Evolutionary conservation across 257 asterid species (phyloP), one percentile per base, ranked within the genome.

Genomic region (Rauvolfia tetraphylla): DNA sequence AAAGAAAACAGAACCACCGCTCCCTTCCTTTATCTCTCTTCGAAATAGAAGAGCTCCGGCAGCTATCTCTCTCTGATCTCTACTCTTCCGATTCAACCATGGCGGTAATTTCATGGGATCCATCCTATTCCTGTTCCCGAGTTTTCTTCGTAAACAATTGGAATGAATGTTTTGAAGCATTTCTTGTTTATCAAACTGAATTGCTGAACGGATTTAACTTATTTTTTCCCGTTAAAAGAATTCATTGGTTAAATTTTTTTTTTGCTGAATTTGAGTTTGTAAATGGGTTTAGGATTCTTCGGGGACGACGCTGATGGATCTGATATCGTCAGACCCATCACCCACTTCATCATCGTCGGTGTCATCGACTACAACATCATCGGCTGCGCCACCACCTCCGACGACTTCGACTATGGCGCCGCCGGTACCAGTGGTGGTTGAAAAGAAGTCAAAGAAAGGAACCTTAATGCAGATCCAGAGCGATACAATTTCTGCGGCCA

Each of bases 381-480:
- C 86, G 8, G 61, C 85, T 13, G 85, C 93, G 31, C 74, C 89
- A 15, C 80, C 90, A 76, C 89, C 93, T 44, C 87, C 85, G 57
- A 67, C 93, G 58, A 51, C 90, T 53, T 66, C 85, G 10, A 63
- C 74, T 42, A 67, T 78, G 39, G 84, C 86, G 44, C 75, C 90
- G 33, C 86, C 94, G 57, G 83, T 88, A 76, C 97, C 95, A 18
- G 76, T 84, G 77, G 80, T 68, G 81, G 87, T 76, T 70, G 99
- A 95, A 83, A 90, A 90, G 90, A 95, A 80, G 89, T 85, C 97
- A 65, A 95, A 88, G 95, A 95, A 79, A 85, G 96, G 92, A 81
- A 90, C 95, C 71, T 83, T 95, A 59, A 82, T 95, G 97, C 98
- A 95, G 94, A 93, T 95, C 96, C 99, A 93, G 83, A 93, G 96